Base-by-base conservation (phyloP, 371 early-diverging fungal genomes). In the Apophysomyces ossiformis region DNA sequence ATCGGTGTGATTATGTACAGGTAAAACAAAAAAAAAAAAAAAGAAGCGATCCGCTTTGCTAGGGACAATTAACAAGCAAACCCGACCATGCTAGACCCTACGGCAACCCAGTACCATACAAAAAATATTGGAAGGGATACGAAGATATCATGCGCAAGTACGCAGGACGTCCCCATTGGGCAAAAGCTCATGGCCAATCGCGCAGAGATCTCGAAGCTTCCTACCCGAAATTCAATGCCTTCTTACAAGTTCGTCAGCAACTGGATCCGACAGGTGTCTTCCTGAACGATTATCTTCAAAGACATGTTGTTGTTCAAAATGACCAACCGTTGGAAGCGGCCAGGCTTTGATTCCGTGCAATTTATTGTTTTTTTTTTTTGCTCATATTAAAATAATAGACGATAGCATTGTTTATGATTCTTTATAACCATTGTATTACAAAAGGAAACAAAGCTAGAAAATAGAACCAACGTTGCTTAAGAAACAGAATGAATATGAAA, bases 1-100 rank as follows among this genome's bases (percentile, higher is more conserved):
- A 93, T 95, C 63, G 95, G 93, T 18, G 84, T 93, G 15, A 92
- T 95, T 50, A 92, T 93, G 91, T 95, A 93, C 63, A 76, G 85
- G 87, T 86, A 74, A 65, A 73, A 66, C 1, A 32, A 58, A 43
- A 18, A 15, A 60, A 7, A 26, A 46, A 7, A 7, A 59, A 38
- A 1, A 39, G 39, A 13, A 15, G 6, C 2, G 12, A 26, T 26
- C 2, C 2, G 26, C 9, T 39, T 37, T 62, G 38, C 6, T 60
- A 32, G 13, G 61, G 32, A 26, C 32, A 2, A 26, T 43, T 8
- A 45, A 32, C 21, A 21, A 1, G 11, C 15, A 7, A 21, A 18
- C 21, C 41, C 2, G 11, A 21, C 9, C 7, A 39, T 18, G 5
- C 35, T 59, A 89, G 94, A 64, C 95, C 95, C 5, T 93, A 88